Conservation (phyloP, 2,329 filamentous ascomycete genomes). For the Teratosphaeria destructans region DNA sequence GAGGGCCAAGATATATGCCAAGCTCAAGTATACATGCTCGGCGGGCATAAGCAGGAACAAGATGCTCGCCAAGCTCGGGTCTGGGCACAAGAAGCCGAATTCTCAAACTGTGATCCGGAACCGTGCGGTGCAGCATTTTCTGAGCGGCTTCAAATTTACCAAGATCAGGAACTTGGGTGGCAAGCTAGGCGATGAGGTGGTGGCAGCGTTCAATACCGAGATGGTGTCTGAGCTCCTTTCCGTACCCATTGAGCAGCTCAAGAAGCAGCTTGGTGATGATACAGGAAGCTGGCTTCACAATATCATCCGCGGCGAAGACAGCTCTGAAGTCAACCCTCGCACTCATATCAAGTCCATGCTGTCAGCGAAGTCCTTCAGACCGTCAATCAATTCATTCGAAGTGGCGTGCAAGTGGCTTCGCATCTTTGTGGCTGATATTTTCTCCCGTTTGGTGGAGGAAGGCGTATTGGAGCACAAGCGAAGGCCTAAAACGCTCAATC, state of each 20-base stretch:
- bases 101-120: constrained; percentile 89
- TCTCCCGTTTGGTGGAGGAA: constrained; percentile 79
- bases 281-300: constrained; percentile 79
- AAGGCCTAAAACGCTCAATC: constrained; percentile 71
- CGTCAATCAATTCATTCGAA: constrained; percentile 65
- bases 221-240: constrained; percentile 63
- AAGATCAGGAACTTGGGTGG: constrained; percentile 93
- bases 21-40: constrained; percentile 81
- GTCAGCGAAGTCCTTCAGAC: constrained; percentile 88
- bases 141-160: constrained; percentile 80
- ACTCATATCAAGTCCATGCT: constrained; percentile 97
- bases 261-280: constrained; percentile 69
- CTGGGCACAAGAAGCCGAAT: constrained; percentile 85
- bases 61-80: constrained; percentile 88
- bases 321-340: constrained; percentile 76
- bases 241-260: constrained; percentile 64
- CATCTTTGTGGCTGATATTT: constrained; percentile 89
- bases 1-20: constrained; percentile 46
- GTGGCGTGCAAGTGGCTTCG: constrained; percentile 77
- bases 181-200: constrained; percentile 81
- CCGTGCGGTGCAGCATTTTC: constrained; percentile 67
- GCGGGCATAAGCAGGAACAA: constrained; percentile 85
- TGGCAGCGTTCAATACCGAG: constrained; percentile 71
- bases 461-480: constrained; percentile 79
- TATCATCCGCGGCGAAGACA: constrained; percentile 74